Evolutionary conservation across 768 basidiomycete species (phyloP).

Genomic region (Crucibulum laeve): DNA sequence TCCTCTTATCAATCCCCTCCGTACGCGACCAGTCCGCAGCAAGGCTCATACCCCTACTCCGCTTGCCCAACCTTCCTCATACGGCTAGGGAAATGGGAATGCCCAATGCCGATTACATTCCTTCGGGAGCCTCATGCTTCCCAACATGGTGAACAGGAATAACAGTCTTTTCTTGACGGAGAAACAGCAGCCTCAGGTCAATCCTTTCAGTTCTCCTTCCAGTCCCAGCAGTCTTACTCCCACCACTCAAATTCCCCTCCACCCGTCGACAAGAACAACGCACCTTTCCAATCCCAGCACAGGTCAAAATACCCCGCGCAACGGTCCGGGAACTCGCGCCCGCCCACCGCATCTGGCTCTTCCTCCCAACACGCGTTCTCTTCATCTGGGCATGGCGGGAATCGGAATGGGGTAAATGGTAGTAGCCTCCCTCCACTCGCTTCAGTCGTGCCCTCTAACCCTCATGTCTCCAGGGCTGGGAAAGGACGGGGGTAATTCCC

Average conservation of each 20-base stretch:
- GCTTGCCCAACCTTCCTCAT: constrained; percentile 26
- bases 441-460: constrained; percentile 72
- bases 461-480: constrained; percentile 47
- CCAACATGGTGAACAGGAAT: constrained; percentile 70
- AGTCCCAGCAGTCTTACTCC: no score
- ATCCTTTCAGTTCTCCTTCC: constrained; percentile 65
- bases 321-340: constrained; percentile 52
- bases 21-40: no score
- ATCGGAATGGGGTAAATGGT: no score
- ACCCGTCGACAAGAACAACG: constrained; percentile 20
- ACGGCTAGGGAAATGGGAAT: constrained; percentile 33
- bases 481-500: constrained; percentile 49
- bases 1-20: no score
- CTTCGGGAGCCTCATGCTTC: constrained; percentile 79
- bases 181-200: constrained; percentile 43
- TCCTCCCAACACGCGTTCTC: no score
- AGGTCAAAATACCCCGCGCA: no score
- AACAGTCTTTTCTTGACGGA: constrained; percentile 73
- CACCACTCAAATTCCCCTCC: constrained; percentile 26
- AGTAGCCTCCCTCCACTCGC: constrained; percentile 70
- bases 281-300: no score
- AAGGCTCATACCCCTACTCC: no score
- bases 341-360: constrained; percentile 28
- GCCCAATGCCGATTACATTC: constrained; percentile 30
- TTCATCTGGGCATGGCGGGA: no score